phyloP scores from a whole-genome alignment of 164 flowering plant genomes.

The Nymphaea thermarum region DNA sequence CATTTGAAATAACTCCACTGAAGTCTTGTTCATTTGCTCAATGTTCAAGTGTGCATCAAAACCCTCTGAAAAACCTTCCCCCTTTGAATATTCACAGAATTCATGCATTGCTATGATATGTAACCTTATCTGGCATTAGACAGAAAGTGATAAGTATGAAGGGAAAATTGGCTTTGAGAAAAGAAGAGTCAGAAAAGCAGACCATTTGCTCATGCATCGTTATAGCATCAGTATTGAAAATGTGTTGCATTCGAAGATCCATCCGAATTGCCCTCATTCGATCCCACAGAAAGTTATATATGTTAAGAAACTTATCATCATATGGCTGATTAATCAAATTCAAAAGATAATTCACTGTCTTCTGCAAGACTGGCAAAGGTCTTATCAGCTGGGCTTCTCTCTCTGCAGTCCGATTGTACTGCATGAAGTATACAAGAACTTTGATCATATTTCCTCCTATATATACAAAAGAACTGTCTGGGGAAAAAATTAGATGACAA shows the following conservation, averaged over 20 bases:
- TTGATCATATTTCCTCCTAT: slow-evolving; percentile 13
- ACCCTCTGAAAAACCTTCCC: slow-evolving; percentile 97
- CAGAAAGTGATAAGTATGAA: background rate
- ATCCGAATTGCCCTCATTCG: slow-evolving; percentile 93
- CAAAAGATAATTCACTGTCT: slow-evolving; percentile 73
- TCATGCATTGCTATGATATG: slow-evolving; percentile 98
- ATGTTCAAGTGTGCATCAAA: slow-evolving; percentile 99
- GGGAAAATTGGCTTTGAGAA: background rate
- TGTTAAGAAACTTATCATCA: slow-evolving; percentile 61
- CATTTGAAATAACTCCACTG: slow-evolving; percentile 91
- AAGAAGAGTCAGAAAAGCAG: slow-evolving; percentile 7
- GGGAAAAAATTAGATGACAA: background rate
- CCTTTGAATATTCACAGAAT: slow-evolving; percentile 80
- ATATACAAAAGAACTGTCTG: background rate
- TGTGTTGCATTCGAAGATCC: slow-evolving; percentile 97
- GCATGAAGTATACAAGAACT: slow-evolving; percentile 19
- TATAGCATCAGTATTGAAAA: slow-evolving; percentile 58
- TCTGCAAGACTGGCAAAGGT: slow-evolving; percentile 84
- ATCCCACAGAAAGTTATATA: slow-evolving; percentile 97
- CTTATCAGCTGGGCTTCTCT: slow-evolving; percentile 83
- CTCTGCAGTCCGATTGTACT: slow-evolving; percentile 95
- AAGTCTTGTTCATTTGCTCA: slow-evolving; percentile 98
- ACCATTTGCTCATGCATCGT: slow-evolving; percentile 98
- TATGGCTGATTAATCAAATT: slow-evolving; percentile 74
- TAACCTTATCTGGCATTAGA: slow-evolving; percentile 65